These are phyloP conservation scores for Cytospora chrysosperma DNA, from an alignment of 2,329 filamentous ascomycete species.

Conservation along the genomic window DNA sequence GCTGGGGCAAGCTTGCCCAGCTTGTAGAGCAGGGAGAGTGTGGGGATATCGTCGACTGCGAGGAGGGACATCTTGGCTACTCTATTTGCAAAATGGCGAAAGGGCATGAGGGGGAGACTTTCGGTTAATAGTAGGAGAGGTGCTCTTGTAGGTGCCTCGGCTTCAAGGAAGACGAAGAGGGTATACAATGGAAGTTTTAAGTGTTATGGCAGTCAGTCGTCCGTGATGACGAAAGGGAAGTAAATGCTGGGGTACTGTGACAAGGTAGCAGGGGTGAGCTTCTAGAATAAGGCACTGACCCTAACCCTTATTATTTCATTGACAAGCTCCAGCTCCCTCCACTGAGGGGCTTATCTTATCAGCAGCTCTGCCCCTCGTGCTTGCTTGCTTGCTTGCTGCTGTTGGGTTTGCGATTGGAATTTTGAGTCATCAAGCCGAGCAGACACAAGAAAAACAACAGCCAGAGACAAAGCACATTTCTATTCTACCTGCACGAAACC, in stretches of 20 bases:
- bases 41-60: conserved; percentile 57
- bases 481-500: neutral
- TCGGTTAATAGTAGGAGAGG: neutral
- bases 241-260: no score
- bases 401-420: conserved; percentile 13
- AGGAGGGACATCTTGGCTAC: conserved; percentile 38
- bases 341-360: conserved; percentile 21
- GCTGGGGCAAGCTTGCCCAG: conserved; percentile 44
- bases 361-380: conserved; percentile 12
- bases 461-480: neutral
- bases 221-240: conserved; percentile 22
- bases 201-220: no score
- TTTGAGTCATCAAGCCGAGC: conserved; percentile 22
- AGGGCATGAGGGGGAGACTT: neutral
- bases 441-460: neutral
- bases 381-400: neutral
- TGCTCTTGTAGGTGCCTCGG: neutral
- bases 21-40: conserved; percentile 65
- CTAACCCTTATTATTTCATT: neutral
- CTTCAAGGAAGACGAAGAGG: neutral
- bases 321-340: neutral
- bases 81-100: conserved; percentile 3
- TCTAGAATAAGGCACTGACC: neutral
- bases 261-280: conserved; percentile 13
- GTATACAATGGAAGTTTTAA: no score